Conservation (phyloP, 2,329 filamentous ascomycete species). For the Penicillium sp. region DNA sequence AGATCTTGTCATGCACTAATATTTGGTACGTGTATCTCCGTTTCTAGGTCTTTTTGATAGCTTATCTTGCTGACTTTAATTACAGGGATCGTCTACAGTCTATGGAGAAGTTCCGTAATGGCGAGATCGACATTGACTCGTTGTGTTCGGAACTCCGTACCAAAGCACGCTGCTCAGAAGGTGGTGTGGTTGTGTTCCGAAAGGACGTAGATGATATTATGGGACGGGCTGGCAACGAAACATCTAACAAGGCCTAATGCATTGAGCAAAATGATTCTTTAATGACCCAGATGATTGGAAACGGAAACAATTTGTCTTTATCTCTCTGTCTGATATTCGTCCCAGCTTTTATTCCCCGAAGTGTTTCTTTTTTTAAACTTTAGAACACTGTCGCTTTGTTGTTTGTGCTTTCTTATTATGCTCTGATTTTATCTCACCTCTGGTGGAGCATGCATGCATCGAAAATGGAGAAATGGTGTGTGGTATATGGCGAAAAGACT, state of each 20-base stretch:
- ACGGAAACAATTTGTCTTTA: background rate
- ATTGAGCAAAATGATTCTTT: background rate
- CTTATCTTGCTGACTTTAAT: slow-evolving; percentile 39
- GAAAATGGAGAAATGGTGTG: slow-evolving; percentile 14
- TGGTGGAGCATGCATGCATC: slow-evolving; percentile 4
- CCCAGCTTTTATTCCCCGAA: slow-evolving; percentile 13
- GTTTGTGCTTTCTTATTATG: slow-evolving; percentile 15
- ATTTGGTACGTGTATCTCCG: slow-evolving; percentile 70
- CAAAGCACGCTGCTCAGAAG: slow-evolving; percentile 90
- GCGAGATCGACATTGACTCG: slow-evolving; percentile 89
- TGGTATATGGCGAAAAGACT: slow-evolving; percentile 5
- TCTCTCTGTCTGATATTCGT: background rate
- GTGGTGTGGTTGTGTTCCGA: slow-evolving; percentile 82
- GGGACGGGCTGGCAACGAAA: slow-evolving; percentile 34
- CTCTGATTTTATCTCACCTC: slow-evolving; percentile 9
- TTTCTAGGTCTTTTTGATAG: background rate
- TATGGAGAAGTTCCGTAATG: slow-evolving; percentile 81
- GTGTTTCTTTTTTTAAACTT: background rate
- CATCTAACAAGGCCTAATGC: slow-evolving; percentile 23
- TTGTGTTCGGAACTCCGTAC: slow-evolving; percentile 89
- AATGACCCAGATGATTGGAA: background rate
- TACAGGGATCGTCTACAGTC: slow-evolving; percentile 82
- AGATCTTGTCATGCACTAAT: slow-evolving; percentile 79
- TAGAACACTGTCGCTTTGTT: slow-evolving; percentile 17
- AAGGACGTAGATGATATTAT: slow-evolving; percentile 80